Evolutionary conservation across 352 stramenopile genomes (phyloP).

Genomic region (Pilasporangium apinafurcum): DNA sequence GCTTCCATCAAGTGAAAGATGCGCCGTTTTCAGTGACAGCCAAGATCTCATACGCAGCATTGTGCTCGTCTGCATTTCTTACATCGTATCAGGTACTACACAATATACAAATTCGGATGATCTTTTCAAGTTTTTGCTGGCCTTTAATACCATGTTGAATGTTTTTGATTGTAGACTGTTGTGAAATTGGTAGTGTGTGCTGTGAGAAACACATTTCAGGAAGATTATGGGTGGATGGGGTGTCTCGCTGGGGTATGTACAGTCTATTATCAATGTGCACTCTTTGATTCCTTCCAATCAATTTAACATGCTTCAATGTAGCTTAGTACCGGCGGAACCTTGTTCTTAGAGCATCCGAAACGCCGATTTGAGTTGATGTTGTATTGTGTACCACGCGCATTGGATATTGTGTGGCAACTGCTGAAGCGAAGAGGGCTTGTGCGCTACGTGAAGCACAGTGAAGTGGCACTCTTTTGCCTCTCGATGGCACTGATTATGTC

Average conservation of each 20-base stretch:
- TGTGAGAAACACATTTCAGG: conserved; percentile 63
- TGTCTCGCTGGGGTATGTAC: not conserved
- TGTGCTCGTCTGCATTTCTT: conserved; percentile 78
- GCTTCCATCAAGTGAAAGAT: conserved; percentile 46
- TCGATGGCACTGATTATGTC: conserved; percentile 85
- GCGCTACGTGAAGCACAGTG: conserved; percentile 68
- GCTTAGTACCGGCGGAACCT: conserved; percentile 43
- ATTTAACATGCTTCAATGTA: conserved; percentile 16
- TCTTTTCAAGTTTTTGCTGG: not conserved
- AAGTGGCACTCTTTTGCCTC: conserved; percentile 79
- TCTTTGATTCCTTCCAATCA: not conserved
- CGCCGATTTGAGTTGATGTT: conserved; percentile 82
- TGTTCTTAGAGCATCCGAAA: conserved; percentile 81
- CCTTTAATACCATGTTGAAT: not conserved
- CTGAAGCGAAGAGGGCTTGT: conserved; percentile 60
- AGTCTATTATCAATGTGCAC: not conserved
- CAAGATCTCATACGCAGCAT: conserved; percentile 50
- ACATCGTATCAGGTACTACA: conserved; percentile 80
- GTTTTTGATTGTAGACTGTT: conserved; percentile 23
- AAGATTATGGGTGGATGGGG: conserved; percentile 61
- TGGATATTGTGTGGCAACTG: conserved; percentile 80
- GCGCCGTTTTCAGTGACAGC: conserved; percentile 38
- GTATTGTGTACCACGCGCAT: conserved; percentile 65
- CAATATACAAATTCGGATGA: not conserved
- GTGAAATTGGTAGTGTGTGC: conserved; percentile 74